A percentile compares a stretch with the other conserved stretches of the same genome.
phyloP scores from a whole-genome alignment of 2,329 filamentous ascomycete species.

The Aspergillus arachidicola region DNA sequence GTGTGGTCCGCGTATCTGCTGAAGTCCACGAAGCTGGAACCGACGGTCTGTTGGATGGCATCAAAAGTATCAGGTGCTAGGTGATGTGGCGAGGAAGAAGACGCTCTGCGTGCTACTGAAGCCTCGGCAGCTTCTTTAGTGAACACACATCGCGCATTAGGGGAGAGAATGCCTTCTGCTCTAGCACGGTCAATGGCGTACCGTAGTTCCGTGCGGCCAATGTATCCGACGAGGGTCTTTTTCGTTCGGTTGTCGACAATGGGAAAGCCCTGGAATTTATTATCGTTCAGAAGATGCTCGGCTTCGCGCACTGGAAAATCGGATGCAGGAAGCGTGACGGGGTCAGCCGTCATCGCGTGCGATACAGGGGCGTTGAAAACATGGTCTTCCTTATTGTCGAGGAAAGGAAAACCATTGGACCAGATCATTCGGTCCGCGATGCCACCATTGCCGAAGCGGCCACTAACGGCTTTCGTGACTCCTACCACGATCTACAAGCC shows the following conservation, averaged over 20 bases:
- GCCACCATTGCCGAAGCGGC: conserved; percentile 90
- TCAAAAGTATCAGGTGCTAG: conserved; percentile 59
- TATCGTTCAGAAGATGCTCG: conserved; percentile 74
- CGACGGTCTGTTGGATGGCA: conserved; percentile 58
- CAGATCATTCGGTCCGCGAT: conserved; percentile 99
- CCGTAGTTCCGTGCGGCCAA: conserved; percentile 85
- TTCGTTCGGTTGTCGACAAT: conserved; percentile 74
- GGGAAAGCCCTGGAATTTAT: conserved; percentile 89
- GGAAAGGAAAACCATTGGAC: conserved; percentile 95
- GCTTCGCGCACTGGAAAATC: conserved; percentile 76
- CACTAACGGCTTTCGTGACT: conserved; percentile 89
- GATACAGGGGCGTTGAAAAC: conserved; percentile 94
- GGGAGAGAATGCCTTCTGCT: conserved; percentile 66
- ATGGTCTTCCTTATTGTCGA: conserved; percentile 97
- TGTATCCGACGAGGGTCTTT: conserved; percentile 82
- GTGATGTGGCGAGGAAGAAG: conserved; percentile 26
- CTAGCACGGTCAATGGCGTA: conserved; percentile 85
- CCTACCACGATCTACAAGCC: conserved; percentile 77
- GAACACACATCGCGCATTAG: conserved; percentile 75
- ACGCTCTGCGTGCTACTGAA: conserved; percentile 34
- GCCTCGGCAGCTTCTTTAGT: conserved; percentile 52
- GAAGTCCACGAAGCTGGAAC: conserved; percentile 70
- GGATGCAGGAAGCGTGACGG: conserved; percentile 71
- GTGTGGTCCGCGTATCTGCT: conserved; percentile 86
- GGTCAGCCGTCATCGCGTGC: conserved; percentile 79